phyloP scores from a whole-genome alignment of 805 yeast genomes.

The Blastobotrys attinorum region DNA sequence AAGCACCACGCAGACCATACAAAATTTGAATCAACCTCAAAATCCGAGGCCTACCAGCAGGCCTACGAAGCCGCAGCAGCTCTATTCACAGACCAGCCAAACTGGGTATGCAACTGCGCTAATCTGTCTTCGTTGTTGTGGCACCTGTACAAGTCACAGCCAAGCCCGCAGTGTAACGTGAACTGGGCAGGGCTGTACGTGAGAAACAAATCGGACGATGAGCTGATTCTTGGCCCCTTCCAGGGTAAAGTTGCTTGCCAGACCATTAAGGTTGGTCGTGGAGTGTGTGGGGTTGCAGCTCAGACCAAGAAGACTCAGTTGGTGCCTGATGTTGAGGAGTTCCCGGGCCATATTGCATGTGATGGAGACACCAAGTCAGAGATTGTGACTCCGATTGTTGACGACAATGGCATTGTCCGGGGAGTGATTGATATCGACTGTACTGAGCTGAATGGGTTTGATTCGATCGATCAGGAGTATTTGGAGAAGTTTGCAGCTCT shows the following conservation, averaged over 20 bases:
- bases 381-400: conserved; percentile 76
- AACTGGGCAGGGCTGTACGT: conserved; percentile 96
- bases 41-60: conserved; percentile 48
- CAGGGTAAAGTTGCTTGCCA: conserved; percentile 98
- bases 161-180: conserved; percentile 34
- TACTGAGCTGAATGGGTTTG: conserved; percentile 55
- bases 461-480: conserved; percentile 46
- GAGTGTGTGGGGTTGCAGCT: conserved; percentile 92
- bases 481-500: conserved; percentile 52
- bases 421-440: conserved; percentile 92
- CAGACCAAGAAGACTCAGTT: conserved; percentile 49
- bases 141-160: conserved; percentile 70
- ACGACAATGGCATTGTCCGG: conserved; percentile 34
- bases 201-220: conserved; percentile 32
- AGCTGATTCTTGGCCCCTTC: conserved; percentile 80
- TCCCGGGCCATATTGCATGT: conserved; percentile 94
- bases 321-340: conserved; percentile 67
- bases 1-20: conserved; percentile 66
- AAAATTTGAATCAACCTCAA: conserved; percentile 34
- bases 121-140: conserved; percentile 82
- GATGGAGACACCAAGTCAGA: conserved; percentile 93
- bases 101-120: conserved; percentile 87
- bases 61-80: conserved; percentile 59
- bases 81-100: conserved; percentile 49
- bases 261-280: conserved; percentile 63